Evolutionary conservation across 495 filamentous ascomycete genomes (phyloP), one percentile per base, ranked within the genome.

Genomic region (Aspergillus coremiiformis): DNA sequence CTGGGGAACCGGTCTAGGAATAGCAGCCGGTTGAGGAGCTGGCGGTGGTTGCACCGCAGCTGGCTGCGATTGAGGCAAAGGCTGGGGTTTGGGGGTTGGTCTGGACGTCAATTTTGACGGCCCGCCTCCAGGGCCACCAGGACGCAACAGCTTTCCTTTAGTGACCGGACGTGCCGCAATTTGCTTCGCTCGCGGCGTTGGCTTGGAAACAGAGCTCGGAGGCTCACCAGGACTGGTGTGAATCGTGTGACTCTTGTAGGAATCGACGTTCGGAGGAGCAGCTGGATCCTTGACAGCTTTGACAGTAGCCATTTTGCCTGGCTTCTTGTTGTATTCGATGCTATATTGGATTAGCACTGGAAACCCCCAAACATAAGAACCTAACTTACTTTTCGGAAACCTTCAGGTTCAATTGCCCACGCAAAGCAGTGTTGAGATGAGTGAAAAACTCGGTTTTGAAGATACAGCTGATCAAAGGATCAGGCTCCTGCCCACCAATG

Each of bases 371-470:
- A 41, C 7, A 32, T 12, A 21, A 5, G 17, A 11, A n/a, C 11
- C 8, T 14, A 43, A 68, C 73, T 69, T 64, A 78, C 70, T 78
- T 78, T 26, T 91, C 83, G 14, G 73, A 81, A 52, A 98, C 87
- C 73, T 86, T 89, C 50, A 98, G 65, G 62, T 86, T 87, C 61
- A 93, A 75, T 8, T 85, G 81, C 10, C 86, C 91, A 0, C 85
- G 87, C 66, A 89, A 83, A 32, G 76, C 81, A 37, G 75, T 78
- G 63, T 80, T 80, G 59, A 98, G 80, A 44, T 96, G 90, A 7
- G 90, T 95, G 64, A 96, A 93, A 59, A 99, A 85, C 61, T 99
- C 94, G 0, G 92, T 97, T 74, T 99, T 99, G 66, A 99, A 84
- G 24, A 95, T 72, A 63, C 94, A 99, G 67, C 82, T 93, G 39